Evolutionary conservation across 768 basidiomycete species (phyloP).

Genomic region (Neoboletus brunneissimus): DNA sequence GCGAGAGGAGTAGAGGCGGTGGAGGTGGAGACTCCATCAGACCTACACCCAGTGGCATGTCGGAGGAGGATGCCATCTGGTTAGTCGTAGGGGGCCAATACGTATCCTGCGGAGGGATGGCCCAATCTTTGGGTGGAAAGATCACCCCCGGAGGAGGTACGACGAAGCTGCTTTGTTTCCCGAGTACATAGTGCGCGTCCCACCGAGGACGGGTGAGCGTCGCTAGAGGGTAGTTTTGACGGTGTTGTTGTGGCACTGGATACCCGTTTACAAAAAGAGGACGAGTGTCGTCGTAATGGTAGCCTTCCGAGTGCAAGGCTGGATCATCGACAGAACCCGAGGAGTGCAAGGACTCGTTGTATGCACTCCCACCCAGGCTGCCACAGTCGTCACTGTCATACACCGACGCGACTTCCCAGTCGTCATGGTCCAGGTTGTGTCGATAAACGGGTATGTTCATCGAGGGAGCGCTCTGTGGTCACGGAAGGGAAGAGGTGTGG

Average conservation of each 20-base stretch:
- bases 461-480: neutral
- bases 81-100: constrained; percentile 6
- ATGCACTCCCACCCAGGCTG: constrained; percentile 23
- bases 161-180: constrained; percentile 12
- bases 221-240: constrained; percentile 8
- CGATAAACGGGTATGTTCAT: constrained; percentile 29
- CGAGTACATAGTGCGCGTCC: constrained; percentile 9
- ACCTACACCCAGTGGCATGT: neutral
- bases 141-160: constrained; percentile 29
- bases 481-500: neutral
- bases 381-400: constrained; percentile 31
- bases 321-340: constrained; percentile 7
- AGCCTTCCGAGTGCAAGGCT: constrained; percentile 4
- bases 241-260: constrained; percentile 15
- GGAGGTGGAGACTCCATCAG: constrained; percentile 7
- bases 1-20: constrained; percentile 14
- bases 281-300: neutral
- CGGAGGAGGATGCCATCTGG: constrained; percentile 6
- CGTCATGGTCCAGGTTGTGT: constrained; percentile 22
- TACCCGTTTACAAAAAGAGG: constrained; percentile 14
- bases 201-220: constrained; percentile 1
- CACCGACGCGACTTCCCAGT: constrained; percentile 31
- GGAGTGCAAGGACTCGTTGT: constrained; percentile 10
- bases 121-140: constrained; percentile 23
- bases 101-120: constrained; percentile 9